Conservation (phyloP, 345 rosid genomes). For the Cardamine chenopodiifolia region DNA sequence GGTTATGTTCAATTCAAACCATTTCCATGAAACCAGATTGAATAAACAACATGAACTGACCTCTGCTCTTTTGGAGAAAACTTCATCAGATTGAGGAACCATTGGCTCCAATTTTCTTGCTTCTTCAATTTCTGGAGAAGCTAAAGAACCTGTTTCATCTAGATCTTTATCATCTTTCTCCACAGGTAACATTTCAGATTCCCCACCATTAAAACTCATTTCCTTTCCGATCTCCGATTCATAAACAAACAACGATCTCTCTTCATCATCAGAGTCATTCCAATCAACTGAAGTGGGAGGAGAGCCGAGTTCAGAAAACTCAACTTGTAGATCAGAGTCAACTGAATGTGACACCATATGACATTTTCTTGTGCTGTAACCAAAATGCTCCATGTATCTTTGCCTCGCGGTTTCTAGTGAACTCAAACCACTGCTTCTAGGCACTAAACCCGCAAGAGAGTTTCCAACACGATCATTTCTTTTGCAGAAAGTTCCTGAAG, state of each 20-base stretch:
- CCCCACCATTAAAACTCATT: constrained; percentile 45
- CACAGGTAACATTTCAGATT: constrained; percentile 29
- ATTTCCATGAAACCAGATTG: constrained; percentile 12
- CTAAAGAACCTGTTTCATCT: constrained; percentile 18
- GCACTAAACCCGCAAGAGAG: constrained; percentile 45
- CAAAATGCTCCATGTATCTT: constrained; percentile 48
- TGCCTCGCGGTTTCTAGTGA: constrained; percentile 48
- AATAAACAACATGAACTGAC: no score
- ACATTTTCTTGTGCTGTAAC: constrained; percentile 43
- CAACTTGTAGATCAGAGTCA: constrained; percentile 95
- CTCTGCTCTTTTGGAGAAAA: constrained; percentile 39
- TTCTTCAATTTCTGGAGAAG: constrained; percentile 36
- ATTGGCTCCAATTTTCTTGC: constrained; percentile 23
- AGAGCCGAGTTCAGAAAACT: constrained; percentile 84
- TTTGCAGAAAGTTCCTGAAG: constrained; percentile 36
- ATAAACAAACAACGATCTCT: constrained; percentile 51
- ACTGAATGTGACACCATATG: constrained; percentile 66
- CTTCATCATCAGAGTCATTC: constrained; percentile 57
- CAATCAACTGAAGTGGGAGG: constrained; percentile 64
- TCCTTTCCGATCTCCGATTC: constrained; percentile 61
- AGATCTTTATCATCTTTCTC: constrained; percentile 31
- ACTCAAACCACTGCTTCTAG: constrained; percentile 48
- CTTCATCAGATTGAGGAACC: constrained; percentile 28
- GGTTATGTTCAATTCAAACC: constrained; percentile 19
- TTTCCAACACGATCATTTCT: constrained; percentile 35